These are phyloP conservation scores for Penicillium egyptiacum DNA, from an alignment of 495 filamentous ascomycete genomes.

Conservation along the genomic window DNA sequence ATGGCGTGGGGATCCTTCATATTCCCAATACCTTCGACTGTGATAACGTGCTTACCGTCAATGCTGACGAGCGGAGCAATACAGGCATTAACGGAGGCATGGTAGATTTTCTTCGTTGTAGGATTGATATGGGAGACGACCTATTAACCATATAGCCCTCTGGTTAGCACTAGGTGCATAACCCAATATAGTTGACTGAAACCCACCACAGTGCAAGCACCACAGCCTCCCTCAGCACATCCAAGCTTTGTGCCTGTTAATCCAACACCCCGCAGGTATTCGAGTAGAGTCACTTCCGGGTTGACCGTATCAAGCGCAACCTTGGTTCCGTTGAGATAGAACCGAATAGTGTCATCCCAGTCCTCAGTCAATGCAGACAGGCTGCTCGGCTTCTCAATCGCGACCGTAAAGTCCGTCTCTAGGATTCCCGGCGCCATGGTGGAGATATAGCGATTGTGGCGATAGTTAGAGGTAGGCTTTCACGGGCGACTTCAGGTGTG, in stretches of 20 bases:
- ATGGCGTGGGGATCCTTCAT: slow-evolving; percentile 83
- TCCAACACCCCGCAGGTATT: slow-evolving; percentile 88
- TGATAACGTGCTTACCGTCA: slow-evolving; percentile 98
- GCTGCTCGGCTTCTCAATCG: slow-evolving; percentile 40
- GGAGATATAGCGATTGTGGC: slow-evolving; percentile 6
- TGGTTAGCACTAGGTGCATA: neutral
- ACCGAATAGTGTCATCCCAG: slow-evolving; percentile 70
- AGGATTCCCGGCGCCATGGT: slow-evolving; percentile 63
- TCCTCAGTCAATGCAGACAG: slow-evolving; percentile 58
- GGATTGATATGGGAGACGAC: slow-evolving; percentile 89
- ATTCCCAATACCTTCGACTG: slow-evolving; percentile 94
- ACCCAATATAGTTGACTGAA: neutral
- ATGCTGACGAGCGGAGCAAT: slow-evolving; percentile 88
- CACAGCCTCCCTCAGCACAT: slow-evolving; percentile 94
- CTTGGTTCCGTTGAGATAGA: slow-evolving; percentile 95
- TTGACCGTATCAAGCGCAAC: slow-evolving; percentile 79
- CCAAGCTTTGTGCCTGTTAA: slow-evolving; percentile 74
- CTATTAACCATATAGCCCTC: slow-evolving; percentile 30
- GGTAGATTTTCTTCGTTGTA: slow-evolving; percentile 85
- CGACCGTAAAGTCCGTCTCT: slow-evolving; percentile 47
- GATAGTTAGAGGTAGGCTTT: slow-evolving; percentile 5
- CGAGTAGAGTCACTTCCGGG: slow-evolving; percentile 88
- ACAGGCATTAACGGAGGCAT: slow-evolving; percentile 92
- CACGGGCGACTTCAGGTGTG: slow-evolving; percentile 4
- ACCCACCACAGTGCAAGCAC: slow-evolving; percentile 91